Conservation (phyloP, 768 basidiomycete genomes). For the Cyclocybe cylindracea region DNA sequence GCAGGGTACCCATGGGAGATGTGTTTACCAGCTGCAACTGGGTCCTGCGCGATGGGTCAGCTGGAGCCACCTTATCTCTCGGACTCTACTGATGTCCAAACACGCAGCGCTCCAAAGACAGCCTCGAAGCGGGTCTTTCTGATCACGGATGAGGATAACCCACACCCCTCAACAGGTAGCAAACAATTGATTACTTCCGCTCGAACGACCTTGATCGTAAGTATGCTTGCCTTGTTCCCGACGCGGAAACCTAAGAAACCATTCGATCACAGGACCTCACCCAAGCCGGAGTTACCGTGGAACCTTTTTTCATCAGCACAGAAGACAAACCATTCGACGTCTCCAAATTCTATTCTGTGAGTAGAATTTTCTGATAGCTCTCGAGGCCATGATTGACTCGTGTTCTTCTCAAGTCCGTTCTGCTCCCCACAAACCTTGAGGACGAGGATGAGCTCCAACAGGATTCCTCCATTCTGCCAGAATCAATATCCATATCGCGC, state of each 20-base stretch:
- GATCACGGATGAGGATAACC: conserved; percentile 89
- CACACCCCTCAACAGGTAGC: conserved; percentile 56
- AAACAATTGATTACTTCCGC: conserved; percentile 68
- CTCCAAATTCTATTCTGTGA: conserved; percentile 77
- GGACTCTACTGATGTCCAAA: neutral
- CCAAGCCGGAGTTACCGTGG: conserved; percentile 76
- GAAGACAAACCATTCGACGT: conserved; percentile 68
- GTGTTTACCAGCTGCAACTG: conserved; percentile 91
- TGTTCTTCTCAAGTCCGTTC: conserved; percentile 49
- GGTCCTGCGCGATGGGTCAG: conserved; percentile 86
- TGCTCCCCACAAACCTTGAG: conserved; percentile 52
- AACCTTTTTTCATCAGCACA: conserved; percentile 88
- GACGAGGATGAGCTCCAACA: conserved; percentile 52
- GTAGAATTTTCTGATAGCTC: conserved; percentile 17
- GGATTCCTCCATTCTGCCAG: conserved; percentile 52
- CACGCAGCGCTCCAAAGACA: conserved; percentile 73
- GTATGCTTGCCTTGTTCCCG: conserved; percentile 17
- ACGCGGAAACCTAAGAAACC: neutral
- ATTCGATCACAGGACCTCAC: conserved; percentile 63
- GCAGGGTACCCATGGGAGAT: conserved; percentile 78
- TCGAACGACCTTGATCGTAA: conserved; percentile 67
- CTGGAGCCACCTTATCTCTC: neutral
- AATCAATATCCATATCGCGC: conserved; percentile 74
- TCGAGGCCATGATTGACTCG: neutral
- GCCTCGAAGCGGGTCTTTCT: conserved; percentile 93